Evolutionary conservation across 1,139 yeast species (phyloP), one percentile per base, ranked within the genome.

Genomic region (Saccharomyces hybrid): DNA sequence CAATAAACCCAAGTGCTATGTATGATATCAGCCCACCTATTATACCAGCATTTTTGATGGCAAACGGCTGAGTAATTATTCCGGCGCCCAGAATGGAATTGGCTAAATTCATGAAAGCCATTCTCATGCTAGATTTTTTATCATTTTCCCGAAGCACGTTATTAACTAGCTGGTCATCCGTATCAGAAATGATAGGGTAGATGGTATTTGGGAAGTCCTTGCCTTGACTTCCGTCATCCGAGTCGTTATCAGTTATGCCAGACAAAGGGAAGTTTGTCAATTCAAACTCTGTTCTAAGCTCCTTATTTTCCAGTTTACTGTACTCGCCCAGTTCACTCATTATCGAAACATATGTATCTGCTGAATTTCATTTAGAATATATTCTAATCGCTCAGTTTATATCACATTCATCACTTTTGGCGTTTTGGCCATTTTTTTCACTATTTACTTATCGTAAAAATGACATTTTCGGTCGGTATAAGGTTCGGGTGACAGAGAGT

Each of bases 101-200:
- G 24, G 97, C 95, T 96, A 91, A 90, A 70, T 91, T 91, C 95
- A 91, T 88, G 65, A 91, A 90, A 11, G 97, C 97, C 90, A 87
- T 86, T 58, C 79, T 79, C 79, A 90, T 77, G 58, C 68, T 68
- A 1, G 75, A 71, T 54, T 70, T 71, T 34, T 54, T 57, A 2
- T 57, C 57, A 47, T 60, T 59, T 16, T 58, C 63, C 14, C 55
- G 53, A 28, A 59, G 42, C 44, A 59, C 27, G 2, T 42, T 28
- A 21, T 47, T 44, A 2, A 55, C 60, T 3, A 54, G 44, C 14
- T 28, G 49, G 16, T 54, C 57, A 27, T 47, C 44, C 26, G n/a
- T 38, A 9, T 38, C 44, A 16, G 44, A 19, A 38, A n/a, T 11
- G 3, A 38, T 38, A 11, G 44, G 44, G 12, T 38, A 38, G 44